These are phyloP conservation scores for Solanum etuberosum DNA, from an alignment of 257 asterid genomes.

Conservation along the genomic window DNA sequence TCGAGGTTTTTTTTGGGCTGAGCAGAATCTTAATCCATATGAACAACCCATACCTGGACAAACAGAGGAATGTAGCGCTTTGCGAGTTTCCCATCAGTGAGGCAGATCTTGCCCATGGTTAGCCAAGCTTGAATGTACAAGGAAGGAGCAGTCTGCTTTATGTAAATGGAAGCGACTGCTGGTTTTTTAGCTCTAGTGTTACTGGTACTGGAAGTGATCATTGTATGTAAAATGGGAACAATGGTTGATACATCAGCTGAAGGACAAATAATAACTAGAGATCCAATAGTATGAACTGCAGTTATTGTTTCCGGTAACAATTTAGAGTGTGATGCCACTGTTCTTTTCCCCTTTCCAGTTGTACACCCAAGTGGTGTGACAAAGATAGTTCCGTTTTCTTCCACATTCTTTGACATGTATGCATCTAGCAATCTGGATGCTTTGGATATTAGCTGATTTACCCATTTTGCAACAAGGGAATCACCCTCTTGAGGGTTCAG, in stretches of 20 bases:
- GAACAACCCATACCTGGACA: slow-evolving; percentile 58
- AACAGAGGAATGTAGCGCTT: slow-evolving; percentile 90
- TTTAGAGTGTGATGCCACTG: slow-evolving; percentile 22
- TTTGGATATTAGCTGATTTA: slow-evolving; percentile 45
- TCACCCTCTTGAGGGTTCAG: slow-evolving; percentile 45
- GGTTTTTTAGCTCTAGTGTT: slow-evolving; percentile 38
- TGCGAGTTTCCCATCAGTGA: slow-evolving; percentile 84
- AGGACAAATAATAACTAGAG: slow-evolving; percentile 64
- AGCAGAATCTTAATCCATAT: not conserved
- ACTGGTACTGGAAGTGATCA: slow-evolving; percentile 58
- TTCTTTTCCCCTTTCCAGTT: slow-evolving; percentile 20
- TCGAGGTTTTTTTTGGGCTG: not conserved
- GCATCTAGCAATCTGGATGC: slow-evolving; percentile 44
- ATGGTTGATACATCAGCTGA: slow-evolving; percentile 45
- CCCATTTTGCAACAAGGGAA: slow-evolving; percentile 65
- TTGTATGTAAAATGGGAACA: slow-evolving; percentile 58
- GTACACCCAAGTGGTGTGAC: slow-evolving; percentile 42
- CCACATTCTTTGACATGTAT: slow-evolving; percentile 40
- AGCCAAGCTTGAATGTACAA: slow-evolving; percentile 81
- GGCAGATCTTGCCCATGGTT: slow-evolving; percentile 90
- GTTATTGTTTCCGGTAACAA: slow-evolving; percentile 34
- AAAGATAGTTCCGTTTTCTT: slow-evolving; percentile 22
- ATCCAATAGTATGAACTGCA: slow-evolving; percentile 78
- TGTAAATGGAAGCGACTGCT: slow-evolving; percentile 26
- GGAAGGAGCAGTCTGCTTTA: slow-evolving; percentile 56